These are phyloP conservation scores for Monilinia fructicola DNA, from an alignment of 2,329 filamentous ascomycete species.

Conservation along the genomic window DNA sequence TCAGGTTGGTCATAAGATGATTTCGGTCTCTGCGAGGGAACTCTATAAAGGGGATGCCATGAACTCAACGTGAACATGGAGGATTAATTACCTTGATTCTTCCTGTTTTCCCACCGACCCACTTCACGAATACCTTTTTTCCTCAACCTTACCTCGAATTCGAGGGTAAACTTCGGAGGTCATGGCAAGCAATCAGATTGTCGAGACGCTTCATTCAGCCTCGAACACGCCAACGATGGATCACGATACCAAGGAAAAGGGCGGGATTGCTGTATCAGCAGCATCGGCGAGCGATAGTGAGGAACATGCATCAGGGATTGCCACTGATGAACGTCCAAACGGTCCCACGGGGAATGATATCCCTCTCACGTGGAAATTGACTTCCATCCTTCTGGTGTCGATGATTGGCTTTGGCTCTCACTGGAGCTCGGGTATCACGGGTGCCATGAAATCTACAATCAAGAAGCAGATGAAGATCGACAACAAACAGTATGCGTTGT, in stretches of 20 bases:
- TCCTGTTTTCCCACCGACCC: not conserved
- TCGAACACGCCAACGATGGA: not conserved
- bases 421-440: slow-evolving; percentile 60
- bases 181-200: slow-evolving; percentile 5
- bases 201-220: not conserved
- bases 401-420: slow-evolving; percentile 59
- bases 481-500: slow-evolving; percentile 58
- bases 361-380: slow-evolving; percentile 40
- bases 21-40: not conserved
- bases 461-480: slow-evolving; percentile 61
- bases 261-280: slow-evolving; percentile 4
- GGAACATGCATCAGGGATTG: not conserved
- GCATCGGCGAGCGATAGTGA: slow-evolving; percentile 7
- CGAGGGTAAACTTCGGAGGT: not conserved
- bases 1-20: slow-evolving; percentile 12
- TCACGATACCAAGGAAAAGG: slow-evolving; percentile 1
- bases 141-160: not conserved
- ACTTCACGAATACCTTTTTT: not conserved
- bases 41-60: slow-evolving; percentile 13
- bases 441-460: slow-evolving; percentile 60
- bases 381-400: slow-evolving; percentile 51
- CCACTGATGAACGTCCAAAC: not conserved
- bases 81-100: not conserved
- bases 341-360: slow-evolving; percentile 23
- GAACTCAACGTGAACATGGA: not conserved